A percentile compares a stretch with the other conserved stretches of the same genome.
Conservation (phyloP, 2,329 filamentous ascomycete genomes). For the Byssothecium circinans region DNA sequence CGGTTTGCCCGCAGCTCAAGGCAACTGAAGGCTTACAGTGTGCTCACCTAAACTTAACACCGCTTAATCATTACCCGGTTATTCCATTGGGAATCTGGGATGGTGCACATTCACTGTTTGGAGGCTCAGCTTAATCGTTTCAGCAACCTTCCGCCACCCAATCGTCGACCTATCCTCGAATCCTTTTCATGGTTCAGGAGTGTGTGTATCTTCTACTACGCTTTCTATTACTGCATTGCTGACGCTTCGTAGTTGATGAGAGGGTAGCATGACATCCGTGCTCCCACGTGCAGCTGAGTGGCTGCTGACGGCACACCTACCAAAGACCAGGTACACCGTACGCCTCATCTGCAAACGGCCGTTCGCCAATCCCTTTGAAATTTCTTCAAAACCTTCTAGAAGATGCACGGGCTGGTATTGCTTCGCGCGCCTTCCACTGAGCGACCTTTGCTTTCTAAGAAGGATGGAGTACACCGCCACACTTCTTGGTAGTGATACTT, state of each 20-base stretch:
- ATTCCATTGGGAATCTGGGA: too few species aligned
- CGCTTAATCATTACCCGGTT: too few species aligned
- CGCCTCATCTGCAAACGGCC: slow-evolving; percentile 1
- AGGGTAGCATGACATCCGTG: slow-evolving; percentile 1
- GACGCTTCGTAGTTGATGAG: not conserved
- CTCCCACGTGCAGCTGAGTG: slow-evolving; percentile 17
- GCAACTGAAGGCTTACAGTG: too few species aligned
- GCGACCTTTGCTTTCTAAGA: slow-evolving; percentile 3
- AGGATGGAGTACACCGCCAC: not conserved
- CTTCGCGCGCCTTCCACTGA: not conserved
- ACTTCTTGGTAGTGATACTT: not conserved
- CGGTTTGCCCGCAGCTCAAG: too few species aligned
- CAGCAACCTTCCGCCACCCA: too few species aligned
- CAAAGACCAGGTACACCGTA: slow-evolving; percentile 9
- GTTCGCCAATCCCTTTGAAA: not conserved
- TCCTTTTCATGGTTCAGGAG: not conserved
- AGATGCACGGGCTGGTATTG: not conserved
- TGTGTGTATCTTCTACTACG: not conserved
- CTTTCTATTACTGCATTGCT: slow-evolving; percentile 1
- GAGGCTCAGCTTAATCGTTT: too few species aligned
- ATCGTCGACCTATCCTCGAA: too few species aligned
- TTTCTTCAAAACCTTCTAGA: slow-evolving; percentile 4
- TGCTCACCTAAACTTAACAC: too few species aligned
- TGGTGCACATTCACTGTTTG: too few species aligned
- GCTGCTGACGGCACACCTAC: slow-evolving; percentile 14